Evolutionary conservation across 2,329 filamentous ascomycete genomes (phyloP).

Genomic region (Venturia asperata): DNA sequence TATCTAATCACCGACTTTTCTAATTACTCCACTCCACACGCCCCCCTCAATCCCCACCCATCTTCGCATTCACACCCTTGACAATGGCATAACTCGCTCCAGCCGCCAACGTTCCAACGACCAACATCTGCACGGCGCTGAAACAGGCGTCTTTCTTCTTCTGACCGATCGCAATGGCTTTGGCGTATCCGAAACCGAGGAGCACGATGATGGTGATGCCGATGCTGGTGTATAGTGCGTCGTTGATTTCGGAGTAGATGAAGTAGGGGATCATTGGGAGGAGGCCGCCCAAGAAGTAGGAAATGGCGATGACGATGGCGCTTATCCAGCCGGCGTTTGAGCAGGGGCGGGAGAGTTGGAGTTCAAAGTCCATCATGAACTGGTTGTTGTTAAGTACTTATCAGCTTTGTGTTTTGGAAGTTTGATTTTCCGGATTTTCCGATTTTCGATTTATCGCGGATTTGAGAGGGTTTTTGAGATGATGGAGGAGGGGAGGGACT

Average conservation of each 20-base stretch:
- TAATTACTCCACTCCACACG: not conserved
- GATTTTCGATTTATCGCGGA: too few species aligned
- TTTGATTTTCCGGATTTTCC: too few species aligned
- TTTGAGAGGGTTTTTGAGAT: not conserved
- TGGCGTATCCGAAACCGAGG: slow-evolving; percentile 20
- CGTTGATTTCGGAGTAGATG: slow-evolving; percentile 15
- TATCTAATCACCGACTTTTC: not conserved
- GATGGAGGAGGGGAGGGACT: not conserved
- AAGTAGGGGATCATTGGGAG: slow-evolving; percentile 21
- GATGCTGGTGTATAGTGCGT: slow-evolving; percentile 18
- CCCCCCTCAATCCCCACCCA: not conserved
- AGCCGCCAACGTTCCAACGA: slow-evolving; percentile 22
- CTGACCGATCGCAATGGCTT: slow-evolving; percentile 21
- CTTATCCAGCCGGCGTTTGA: slow-evolving; percentile 15
- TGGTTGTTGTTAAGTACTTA: not conserved
- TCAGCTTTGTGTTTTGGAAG: too few species aligned
- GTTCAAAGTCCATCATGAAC: slow-evolving; percentile 21
- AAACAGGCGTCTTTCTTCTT: slow-evolving; percentile 11
- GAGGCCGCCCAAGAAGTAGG: slow-evolving; percentile 21
- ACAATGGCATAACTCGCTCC: slow-evolving; percentile 23
- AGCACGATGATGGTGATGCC: slow-evolving; percentile 19
- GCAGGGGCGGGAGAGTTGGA: slow-evolving; percentile 19
- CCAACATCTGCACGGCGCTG: slow-evolving; percentile 22
- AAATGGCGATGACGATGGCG: slow-evolving; percentile 19
- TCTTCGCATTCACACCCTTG: slow-evolving; percentile 20